A percentile compares a stretch with the other conserved stretches of the same genome.
Conservation (phyloP, 75 land plant genomes). For the Isoetes taiwanensis region DNA sequence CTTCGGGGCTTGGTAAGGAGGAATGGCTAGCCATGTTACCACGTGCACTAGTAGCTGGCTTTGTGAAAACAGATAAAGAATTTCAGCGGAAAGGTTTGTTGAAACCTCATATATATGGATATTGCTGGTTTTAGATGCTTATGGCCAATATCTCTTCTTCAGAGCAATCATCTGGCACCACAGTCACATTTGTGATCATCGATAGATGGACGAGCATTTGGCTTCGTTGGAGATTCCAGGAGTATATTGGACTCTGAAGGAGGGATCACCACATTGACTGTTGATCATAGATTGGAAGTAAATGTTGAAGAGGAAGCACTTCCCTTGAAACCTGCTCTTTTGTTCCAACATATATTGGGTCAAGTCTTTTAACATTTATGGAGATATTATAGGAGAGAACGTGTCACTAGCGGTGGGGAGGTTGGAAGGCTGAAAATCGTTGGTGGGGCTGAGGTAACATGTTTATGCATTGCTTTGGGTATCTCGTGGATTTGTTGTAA, state of each 20-base stretch:
- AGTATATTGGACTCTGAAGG: slow-evolving; percentile 73
- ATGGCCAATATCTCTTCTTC: too few relatives aligned
- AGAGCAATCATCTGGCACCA: slow-evolving; percentile 87
- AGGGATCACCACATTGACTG: slow-evolving; percentile 56
- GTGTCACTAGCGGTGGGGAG: slow-evolving; percentile 88
- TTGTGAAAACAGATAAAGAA: slow-evolving; percentile 84
- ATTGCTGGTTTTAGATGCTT: too few relatives aligned
- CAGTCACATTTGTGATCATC: slow-evolving; percentile 77
- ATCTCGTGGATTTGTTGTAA: too few relatives aligned
- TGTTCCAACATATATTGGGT: neutral
- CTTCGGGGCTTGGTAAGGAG: slow-evolving; percentile 49
- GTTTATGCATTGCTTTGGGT: too few relatives aligned
- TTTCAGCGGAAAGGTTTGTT: slow-evolving; percentile 58
- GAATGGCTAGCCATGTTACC: slow-evolving; percentile 82
- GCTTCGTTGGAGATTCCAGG: slow-evolving; percentile 85
- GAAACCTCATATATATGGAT: neutral
- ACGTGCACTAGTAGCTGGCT: slow-evolving; percentile 81
- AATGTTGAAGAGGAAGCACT: slow-evolving; percentile 80
- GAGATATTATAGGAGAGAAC: slow-evolving; percentile 46
- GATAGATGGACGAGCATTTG: slow-evolving; percentile 90
- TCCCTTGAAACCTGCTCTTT: neutral
- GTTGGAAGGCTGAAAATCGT: slow-evolving; percentile 79
- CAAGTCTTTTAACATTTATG: neutral
- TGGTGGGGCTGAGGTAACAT: slow-evolving; percentile 86
- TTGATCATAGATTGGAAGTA: slow-evolving; percentile 78